Base-by-base conservation (phyloP, 2,329 filamentous ascomycete genomes). In the Mycosphaerella sp. region DNA sequence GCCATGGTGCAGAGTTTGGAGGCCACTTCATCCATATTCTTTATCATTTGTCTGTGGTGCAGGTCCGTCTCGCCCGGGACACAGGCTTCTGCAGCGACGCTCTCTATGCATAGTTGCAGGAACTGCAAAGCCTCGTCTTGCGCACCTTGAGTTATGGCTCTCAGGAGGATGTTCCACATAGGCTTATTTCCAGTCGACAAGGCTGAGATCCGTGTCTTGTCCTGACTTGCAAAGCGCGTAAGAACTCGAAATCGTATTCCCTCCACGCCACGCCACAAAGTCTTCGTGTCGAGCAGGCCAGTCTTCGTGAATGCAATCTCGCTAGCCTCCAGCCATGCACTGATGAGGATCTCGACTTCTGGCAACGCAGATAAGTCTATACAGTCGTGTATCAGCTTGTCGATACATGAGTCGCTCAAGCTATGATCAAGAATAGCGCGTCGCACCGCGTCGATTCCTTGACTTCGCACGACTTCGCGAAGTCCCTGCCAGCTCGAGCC, bases 381-480 rank as follows among this genome's bases (percentile, higher is more conserved):
- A 30, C 58, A 60, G 2, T 25, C 16, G 0, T 40, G n/a, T 2
- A 57, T 37, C 4, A 62, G 44, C 12, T 18, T 44, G n/a, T 44
- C 37, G 13, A 54, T 43, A n/a, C 40, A 48, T 1, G 18, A 12
- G 0, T 50, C 47, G 18, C 56, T 50, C 6, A 73, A 55, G 12
- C 71, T 49, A 0, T 58, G 56, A 14, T 71, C 66, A 7, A 55
- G 51, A 41, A 74, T 61, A 6, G 71, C 70, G 45, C 65, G 61
- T 39, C 64, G 64, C 4, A 74, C 21, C 9, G 71, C 49, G 8
- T 65, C 60, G 1, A 73, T 63, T 1, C 64, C 70, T 60, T 74
- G 71, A 17, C 71, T 68, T 25, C 71, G 61, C 4, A 73, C 69
- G 1, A 72, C 65, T 18, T 71, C 64, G 25, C 68, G 68, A 44